Conservation (phyloP, 805 yeast genomes). For the Teunomyces cretensis region DNA sequence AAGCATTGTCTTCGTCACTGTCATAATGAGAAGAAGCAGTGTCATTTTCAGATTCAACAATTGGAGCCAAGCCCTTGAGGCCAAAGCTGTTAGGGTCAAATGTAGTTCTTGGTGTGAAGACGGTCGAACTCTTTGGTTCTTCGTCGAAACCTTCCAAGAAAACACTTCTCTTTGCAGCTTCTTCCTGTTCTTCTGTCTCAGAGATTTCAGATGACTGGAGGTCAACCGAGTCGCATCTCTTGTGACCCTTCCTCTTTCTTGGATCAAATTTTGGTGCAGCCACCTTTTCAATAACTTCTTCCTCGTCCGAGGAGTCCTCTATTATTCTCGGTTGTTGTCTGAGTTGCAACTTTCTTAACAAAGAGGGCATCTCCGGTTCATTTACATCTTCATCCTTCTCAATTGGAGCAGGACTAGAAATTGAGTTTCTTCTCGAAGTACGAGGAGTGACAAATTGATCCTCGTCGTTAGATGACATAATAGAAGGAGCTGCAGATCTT, state of each 20-base stretch:
- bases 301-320: conserved; percentile 12
- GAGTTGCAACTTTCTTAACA: conserved; percentile 10
- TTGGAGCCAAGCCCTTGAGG: conserved; percentile 37
- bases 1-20: conserved; percentile 20
- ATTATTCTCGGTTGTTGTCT: conserved; percentile 8
- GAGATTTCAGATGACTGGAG: conserved; percentile 18
- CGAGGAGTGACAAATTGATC: conserved; percentile 27
- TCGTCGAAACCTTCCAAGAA: conserved; percentile 16
- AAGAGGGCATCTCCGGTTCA: conserved; percentile 8
- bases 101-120: conserved; percentile 4
- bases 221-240: conserved; percentile 14
- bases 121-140: conserved; percentile 12
- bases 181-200: conserved; percentile 14
- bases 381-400: conserved; percentile 9
- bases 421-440: conserved; percentile 22
- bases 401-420: conserved; percentile 1
- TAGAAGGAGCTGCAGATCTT: not conserved
- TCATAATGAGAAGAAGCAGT: conserved; percentile 33
- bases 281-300: conserved; percentile 6
- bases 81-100: conserved; percentile 28
- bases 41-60: conserved; percentile 35
- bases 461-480: conserved; percentile 4
- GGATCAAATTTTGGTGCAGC: conserved; percentile 13
- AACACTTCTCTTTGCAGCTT: conserved; percentile 9
- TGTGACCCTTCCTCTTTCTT: conserved; percentile 17